Evolutionary conservation across 169 alveolate genomes (phyloP).

Genomic region (Pseudocohnilembus persalinus): DNA sequence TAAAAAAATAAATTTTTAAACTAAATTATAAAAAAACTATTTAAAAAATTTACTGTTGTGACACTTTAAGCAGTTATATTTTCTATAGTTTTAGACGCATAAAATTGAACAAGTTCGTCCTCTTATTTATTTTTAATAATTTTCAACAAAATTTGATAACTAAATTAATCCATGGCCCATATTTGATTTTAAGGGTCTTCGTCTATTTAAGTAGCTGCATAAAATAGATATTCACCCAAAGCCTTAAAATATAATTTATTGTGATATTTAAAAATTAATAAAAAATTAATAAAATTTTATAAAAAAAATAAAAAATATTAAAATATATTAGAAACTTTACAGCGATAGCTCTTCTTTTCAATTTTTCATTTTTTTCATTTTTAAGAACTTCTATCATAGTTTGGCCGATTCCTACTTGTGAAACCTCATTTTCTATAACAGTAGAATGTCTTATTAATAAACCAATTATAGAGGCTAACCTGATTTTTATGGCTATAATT

Average conservation of each 20-base stretch:
- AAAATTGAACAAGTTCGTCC: conserved; percentile 77
- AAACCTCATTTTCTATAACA: conserved; percentile 79
- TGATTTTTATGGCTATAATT: conserved; percentile 56
- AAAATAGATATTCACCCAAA: conserved; percentile 88
- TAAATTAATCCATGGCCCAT: conserved; percentile 72
- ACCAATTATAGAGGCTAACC: conserved; percentile 81
- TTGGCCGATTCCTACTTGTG: conserved; percentile 71
- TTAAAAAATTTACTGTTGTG: conserved; percentile 30
- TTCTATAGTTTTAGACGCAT: conserved; percentile 84
- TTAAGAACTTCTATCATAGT: conserved; percentile 64
- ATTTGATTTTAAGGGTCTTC: conserved; percentile 76
- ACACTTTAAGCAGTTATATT: conserved; percentile 74
- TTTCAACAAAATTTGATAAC: conserved; percentile 54
- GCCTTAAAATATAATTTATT: conserved; percentile 31
- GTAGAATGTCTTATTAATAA: conserved; percentile 82
- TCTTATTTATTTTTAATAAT: conserved; percentile 54
- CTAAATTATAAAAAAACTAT: too few species aligned
- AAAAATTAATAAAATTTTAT: too few species aligned
- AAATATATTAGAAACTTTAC: too few species aligned
- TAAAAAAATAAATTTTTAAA: too few species aligned
- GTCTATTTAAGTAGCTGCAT: conserved; percentile 89
- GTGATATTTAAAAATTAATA: too few species aligned
- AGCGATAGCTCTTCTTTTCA: conserved; percentile 52
- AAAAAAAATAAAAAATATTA: too few species aligned
- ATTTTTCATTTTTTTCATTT: conserved; percentile 68